Evolutionary conservation across 768 basidiomycete species (phyloP), one percentile per base, ranked within the genome.

Genomic region (Leccinum incarnatum): DNA sequence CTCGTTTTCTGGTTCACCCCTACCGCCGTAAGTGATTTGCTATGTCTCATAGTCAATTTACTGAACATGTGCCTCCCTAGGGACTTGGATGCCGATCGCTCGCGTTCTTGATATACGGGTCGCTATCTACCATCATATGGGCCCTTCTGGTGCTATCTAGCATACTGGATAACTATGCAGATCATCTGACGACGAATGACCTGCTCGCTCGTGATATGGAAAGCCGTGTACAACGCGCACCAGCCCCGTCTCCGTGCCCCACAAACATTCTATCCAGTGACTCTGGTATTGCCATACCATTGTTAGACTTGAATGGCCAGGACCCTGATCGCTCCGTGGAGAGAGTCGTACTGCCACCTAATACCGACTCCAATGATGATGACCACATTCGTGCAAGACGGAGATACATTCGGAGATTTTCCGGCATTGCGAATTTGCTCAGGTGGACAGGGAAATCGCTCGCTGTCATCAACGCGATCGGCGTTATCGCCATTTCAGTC

Each of bases 81-180:
- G 64, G 65, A 9, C 51, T 74, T 10, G 73, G 74, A 8, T 75
- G 73, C 48, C 69, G 74, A 51, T 74, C 71, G 0, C 52, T 57
- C 1, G 62, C 64, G 25, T 27, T 25, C 47, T 48, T 48, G 47
- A 14, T 27, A 17, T 48, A 48, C 4, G 47, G 47, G 6, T 2
- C 37, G 15, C 2, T 64, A 8, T 68, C 73, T 2, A 75, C 71
- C 2, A 6, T 63, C 1, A 58, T 69, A 10, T 73, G 71, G 72
- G 30, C 61, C 17, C 17, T 72, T 2, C 62, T 73, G 25, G 61
- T 75, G 29, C 15, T 51, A 14, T 71, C 72, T 19, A 74, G 70
- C 57, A 8, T 55, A 3, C 48, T 66, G 4, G 47, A 25, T 14
- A 25, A 48, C 19, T 48, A 48, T 48, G 25, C 25, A 27, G 6